Percentiles rank a stretch among this genome's conserved stretches.
Conservation (phyloP, 768 basidiomycete genomes). For the Pleurotus cornucopiae region DNA sequence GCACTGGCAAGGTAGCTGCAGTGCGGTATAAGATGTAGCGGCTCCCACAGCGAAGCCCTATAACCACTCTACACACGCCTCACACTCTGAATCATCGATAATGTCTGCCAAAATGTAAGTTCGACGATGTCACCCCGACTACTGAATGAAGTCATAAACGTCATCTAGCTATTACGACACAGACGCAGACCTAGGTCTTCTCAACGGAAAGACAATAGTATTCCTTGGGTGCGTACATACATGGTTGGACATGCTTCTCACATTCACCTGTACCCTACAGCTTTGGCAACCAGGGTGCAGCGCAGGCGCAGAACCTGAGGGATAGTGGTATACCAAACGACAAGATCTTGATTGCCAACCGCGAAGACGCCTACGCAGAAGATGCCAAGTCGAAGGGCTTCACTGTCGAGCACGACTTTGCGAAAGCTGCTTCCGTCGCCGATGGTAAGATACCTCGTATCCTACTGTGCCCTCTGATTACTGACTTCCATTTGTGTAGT, state of each 20-base stretch:
- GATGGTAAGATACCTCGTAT: slow-evolving; percentile 35
- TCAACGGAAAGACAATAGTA: slow-evolving; percentile 49
- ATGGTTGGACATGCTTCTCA: background rate
- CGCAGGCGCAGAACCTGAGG: slow-evolving; percentile 64
- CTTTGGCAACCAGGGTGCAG: slow-evolving; percentile 64
- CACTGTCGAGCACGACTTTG: slow-evolving; percentile 52
- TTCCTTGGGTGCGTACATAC: slow-evolving; percentile 48
- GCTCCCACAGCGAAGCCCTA: background rate
- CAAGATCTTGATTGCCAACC: slow-evolving; percentile 56
- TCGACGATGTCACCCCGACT: background rate
- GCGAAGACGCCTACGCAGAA: slow-evolving; percentile 52
- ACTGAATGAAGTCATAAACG: background rate
- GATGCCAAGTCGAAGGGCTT: slow-evolving; percentile 56
- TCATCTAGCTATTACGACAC: slow-evolving; percentile 51
- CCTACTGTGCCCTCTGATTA: no score
- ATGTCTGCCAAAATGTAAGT: slow-evolving; percentile 57
- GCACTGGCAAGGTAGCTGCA: background rate
- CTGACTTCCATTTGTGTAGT: slow-evolving; percentile 26
- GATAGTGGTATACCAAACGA: slow-evolving; percentile 60
- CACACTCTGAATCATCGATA: slow-evolving; percentile 3
- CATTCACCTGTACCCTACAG: slow-evolving; percentile 21
- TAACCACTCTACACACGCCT: background rate
- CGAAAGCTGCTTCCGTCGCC: slow-evolving; percentile 48
- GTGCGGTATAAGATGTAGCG: background rate
- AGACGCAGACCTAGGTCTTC: slow-evolving; percentile 48